Evolutionary conservation across 2,329 filamentous ascomycete species (phyloP), one percentile per base, ranked within the genome.

Genomic region (Pseudogymnoascus pannorum): DNA sequence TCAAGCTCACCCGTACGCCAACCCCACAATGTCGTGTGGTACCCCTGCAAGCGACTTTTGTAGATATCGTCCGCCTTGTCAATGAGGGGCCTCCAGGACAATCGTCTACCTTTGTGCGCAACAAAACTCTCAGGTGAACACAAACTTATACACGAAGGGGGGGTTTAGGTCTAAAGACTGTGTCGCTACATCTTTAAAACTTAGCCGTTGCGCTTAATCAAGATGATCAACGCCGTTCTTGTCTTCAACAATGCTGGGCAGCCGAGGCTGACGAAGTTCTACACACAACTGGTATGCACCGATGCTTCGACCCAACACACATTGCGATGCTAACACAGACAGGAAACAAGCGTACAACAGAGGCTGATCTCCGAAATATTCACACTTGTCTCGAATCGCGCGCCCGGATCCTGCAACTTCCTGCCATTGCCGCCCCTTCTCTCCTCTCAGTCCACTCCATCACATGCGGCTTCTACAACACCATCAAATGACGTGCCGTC

Each of bases 201-300:
- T 20, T 20, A 33, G 8, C n/a, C 5, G 18, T 31, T 31, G 26
- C 14, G 26, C 9, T 54, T 31, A 40, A 18, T 26, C 68, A 77
- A 68, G 68, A 99, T 99, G 94, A 97, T 99, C 76, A 99, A 96
- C 81, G 94, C 95, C 31, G 93, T 99, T 64, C 82, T 99, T 67
- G 93, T 99, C 74, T 99, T 99, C 81, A 99, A 99, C 73, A 96
- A 96, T 79, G 91, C 93, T 70, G 94, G 94, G 66, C 93, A 99
- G 76, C 93, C 94, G 36, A 88, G 94, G 61, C 83, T 99, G 74
- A 97, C 93, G 69, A 97, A 97, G 72, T 99, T 99, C 81, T 99
- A 99, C 75, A 97, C 93, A 1, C 93, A 97, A 74, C 86, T 99
- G 67, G 93, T 96, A 76, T 64, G 77, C 70, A 60, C 59, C 48